Conservation (phyloP, 2,329 filamentous ascomycete species). For the Colletotrichum viniferum region DNA sequence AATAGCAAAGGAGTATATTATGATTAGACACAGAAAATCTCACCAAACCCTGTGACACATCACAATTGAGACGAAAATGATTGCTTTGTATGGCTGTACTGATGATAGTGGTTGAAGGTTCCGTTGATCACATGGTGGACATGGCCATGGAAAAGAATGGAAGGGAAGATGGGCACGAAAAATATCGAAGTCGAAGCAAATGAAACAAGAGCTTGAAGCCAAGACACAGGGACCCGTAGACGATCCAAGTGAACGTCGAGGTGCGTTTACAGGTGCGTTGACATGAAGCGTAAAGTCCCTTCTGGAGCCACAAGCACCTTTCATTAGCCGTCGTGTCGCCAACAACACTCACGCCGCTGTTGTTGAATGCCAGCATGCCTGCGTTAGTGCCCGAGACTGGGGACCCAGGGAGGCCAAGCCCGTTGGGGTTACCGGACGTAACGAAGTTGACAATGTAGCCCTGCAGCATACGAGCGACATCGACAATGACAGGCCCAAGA, state of each 20-base stretch:
- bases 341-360: slow-evolving; percentile 1
- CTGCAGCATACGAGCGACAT: slow-evolving; percentile 33
- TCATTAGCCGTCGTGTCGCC: slow-evolving; percentile 24
- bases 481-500: slow-evolving; percentile 23
- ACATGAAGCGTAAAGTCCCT: background rate
- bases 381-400: slow-evolving; percentile 14
- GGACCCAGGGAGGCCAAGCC: slow-evolving; percentile 1
- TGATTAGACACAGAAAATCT: background rate
- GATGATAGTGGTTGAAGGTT: background rate
- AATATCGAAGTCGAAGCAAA: fast-evolving
- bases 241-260: background rate
- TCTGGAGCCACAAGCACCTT: slow-evolving; percentile 32
- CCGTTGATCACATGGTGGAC: background rate
- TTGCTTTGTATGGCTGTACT: background rate
- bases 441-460: slow-evolving; percentile 35
- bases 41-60: fast-evolving
- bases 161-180: background rate
- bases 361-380: background rate
- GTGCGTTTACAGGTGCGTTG: background rate
- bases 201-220: background rate
- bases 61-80: background rate
- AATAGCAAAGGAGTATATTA: background rate
- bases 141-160: background rate
- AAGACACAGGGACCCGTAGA: background rate
- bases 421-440: slow-evolving; percentile 31